Percentiles rank a stretch among this genome's conserved stretches.
These are phyloP conservation scores for Hymenoscyphus scutula DNA, from an alignment of 2,329 filamentous ascomycete genomes.

Conservation along the genomic window DNA sequence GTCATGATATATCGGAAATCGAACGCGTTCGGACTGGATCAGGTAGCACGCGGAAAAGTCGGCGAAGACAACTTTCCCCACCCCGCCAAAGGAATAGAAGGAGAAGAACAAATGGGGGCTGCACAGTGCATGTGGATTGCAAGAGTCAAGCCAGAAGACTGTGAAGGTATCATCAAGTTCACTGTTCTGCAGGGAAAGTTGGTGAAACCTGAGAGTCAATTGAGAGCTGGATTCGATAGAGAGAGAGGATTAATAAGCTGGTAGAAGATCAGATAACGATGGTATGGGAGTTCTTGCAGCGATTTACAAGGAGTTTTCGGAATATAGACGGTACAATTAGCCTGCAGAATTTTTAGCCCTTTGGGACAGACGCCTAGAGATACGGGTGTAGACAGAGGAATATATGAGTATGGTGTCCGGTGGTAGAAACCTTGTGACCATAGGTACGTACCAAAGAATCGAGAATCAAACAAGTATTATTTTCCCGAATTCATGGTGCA, in stretches of 20 bases:
- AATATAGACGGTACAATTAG: background rate
- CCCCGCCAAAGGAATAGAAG: constrained; percentile 29
- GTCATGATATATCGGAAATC: constrained; percentile 78
- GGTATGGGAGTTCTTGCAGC: background rate
- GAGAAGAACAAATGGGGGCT: constrained; percentile 53
- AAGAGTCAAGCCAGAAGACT: constrained; percentile 80
- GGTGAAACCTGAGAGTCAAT: constrained; percentile 80
- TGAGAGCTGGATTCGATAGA: constrained; percentile 89
- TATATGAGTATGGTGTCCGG: background rate
- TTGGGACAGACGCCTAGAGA: constrained; percentile 1
- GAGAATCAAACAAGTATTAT: background rate
- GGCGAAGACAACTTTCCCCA: constrained; percentile 35
- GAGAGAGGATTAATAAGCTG: constrained; percentile 80
- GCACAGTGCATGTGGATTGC: constrained; percentile 93
- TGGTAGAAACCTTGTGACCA: background rate
- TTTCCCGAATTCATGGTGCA: background rate
- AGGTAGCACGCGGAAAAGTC: constrained; percentile 34
- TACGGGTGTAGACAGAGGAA: background rate
- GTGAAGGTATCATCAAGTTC: constrained; percentile 85
- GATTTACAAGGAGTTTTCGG: background rate
- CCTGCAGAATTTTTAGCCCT: background rate
- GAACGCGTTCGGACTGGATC: constrained; percentile 37
- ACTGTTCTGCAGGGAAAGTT: constrained; percentile 93
- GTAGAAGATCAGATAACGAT: constrained; percentile 44
- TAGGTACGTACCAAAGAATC: background rate